A percentile compares a stretch with the other conserved stretches of the same genome.
phyloP scores from a whole-genome alignment of 805 yeast species.

The Teunomyces gatunensis region DNA sequence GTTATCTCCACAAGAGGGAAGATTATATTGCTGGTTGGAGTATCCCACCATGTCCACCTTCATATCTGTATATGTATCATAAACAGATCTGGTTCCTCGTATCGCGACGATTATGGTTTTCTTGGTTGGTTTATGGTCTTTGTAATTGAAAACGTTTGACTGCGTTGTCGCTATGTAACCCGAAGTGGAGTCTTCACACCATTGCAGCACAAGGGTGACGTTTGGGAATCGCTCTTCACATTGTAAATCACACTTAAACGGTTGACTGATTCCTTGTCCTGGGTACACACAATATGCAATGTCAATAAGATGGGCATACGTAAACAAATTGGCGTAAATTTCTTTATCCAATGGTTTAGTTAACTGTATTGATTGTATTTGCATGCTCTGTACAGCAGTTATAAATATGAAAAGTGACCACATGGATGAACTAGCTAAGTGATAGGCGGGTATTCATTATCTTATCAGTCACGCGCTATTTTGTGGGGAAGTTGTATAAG shows the following conservation, averaged over 20 bases:
- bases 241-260: constrained; percentile 37
- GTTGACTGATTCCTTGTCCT: constrained; percentile 26
- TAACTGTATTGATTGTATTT: background rate
- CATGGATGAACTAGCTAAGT: background rate
- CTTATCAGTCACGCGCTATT: background rate
- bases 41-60: constrained; percentile 35
- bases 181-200: constrained; percentile 38
- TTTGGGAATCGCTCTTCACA: constrained; percentile 37
- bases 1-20: constrained; percentile 27
- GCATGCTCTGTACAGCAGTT: background rate
- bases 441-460: background rate
- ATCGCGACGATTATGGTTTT: constrained; percentile 33
- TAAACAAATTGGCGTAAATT: constrained; percentile 27
- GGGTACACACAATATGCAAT: constrained; percentile 42
- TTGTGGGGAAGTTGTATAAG: background rate
- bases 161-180: constrained; percentile 39
- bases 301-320: constrained; percentile 42
- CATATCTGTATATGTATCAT: constrained; percentile 39
- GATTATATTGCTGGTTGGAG: constrained; percentile 16
- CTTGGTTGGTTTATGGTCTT: constrained; percentile 12
- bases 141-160: constrained; percentile 21
- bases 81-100: constrained; percentile 43
- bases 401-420: background rate
- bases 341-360: constrained; percentile 3
- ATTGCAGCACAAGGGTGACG: constrained; percentile 37